These are phyloP conservation scores for Cytospora chrysosperma DNA, from an alignment of 2,329 filamentous ascomycete species.

Conservation along the genomic window DNA sequence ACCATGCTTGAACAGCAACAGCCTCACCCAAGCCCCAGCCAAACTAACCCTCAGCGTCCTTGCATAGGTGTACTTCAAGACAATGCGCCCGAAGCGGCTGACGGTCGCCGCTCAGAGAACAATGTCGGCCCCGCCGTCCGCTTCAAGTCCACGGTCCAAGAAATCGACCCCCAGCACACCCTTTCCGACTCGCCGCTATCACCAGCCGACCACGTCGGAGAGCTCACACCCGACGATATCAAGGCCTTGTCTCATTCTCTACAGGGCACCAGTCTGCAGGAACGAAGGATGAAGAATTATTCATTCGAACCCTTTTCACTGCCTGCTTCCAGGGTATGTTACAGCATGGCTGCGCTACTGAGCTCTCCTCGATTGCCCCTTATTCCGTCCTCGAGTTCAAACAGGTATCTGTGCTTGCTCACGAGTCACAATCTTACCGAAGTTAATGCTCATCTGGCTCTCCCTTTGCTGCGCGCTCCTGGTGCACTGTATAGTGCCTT, in stretches of 20 bases:
- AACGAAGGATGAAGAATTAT: constrained; percentile 80
- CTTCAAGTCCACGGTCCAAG: constrained; percentile 69
- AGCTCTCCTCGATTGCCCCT: constrained; percentile 9
- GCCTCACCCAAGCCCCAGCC: constrained; percentile 2
- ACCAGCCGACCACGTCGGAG: constrained; percentile 25
- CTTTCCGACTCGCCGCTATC: constrained; percentile 28
- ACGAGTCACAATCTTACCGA: neutral
- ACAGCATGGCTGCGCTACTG: constrained; percentile 10
- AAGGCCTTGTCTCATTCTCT: constrained; percentile 70
- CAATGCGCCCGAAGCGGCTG: constrained; percentile 23
- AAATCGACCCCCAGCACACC: constrained; percentile 57
- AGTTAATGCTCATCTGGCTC: constrained; percentile 1
- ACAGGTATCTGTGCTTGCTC: neutral
- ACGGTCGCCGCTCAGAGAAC: constrained; percentile 28
- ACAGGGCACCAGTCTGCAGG: constrained; percentile 74
- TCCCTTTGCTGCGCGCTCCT: neutral
- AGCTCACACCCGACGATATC: constrained; percentile 61
- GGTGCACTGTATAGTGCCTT: neutral
- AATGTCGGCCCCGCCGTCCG: constrained; percentile 57
- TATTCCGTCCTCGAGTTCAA: neutral
- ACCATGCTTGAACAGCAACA: constrained; percentile 1
- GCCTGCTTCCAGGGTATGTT: constrained; percentile 75
- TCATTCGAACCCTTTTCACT: constrained; percentile 89
- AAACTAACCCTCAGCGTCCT: neutral
- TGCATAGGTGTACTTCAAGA: neutral